A percentile compares a stretch with the other conserved stretches of the same genome.
Evolutionary conservation across 768 basidiomycete species (phyloP).

Genomic region (Russula brevipes): DNA sequence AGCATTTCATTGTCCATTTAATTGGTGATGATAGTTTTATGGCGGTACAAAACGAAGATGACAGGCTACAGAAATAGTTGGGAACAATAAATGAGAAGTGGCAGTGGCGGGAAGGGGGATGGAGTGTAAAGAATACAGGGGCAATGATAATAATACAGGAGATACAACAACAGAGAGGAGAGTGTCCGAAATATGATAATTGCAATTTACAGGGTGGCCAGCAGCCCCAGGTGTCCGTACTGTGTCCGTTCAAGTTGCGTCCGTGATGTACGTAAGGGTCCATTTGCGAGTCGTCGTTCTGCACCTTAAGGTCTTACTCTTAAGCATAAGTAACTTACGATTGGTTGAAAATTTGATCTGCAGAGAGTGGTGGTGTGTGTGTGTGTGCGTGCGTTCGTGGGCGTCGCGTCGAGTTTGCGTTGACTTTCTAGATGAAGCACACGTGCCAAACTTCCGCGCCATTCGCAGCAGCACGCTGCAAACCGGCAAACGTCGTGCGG

Average conservation of each 20-base stretch:
- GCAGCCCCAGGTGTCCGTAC: background rate
- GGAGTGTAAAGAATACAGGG: background rate
- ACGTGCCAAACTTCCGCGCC: conserved; percentile 20
- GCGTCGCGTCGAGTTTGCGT: background rate
- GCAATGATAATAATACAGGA: background rate
- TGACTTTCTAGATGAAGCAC: conserved; percentile 10
- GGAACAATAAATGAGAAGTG: background rate
- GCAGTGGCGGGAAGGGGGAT: background rate
- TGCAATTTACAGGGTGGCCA: background rate
- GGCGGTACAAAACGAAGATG: background rate
- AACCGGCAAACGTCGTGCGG: conserved; percentile 18
- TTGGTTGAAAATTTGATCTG: background rate
- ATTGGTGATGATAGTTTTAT: background rate
- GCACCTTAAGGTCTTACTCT: conserved; percentile 2
- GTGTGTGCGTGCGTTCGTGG: too few relatives aligned
- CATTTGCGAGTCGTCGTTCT: conserved; percentile 2
- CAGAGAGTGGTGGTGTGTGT: too few relatives aligned
- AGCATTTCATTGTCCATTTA: background rate
- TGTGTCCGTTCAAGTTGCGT: background rate
- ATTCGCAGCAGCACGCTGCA: conserved; percentile 20
- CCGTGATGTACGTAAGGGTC: conserved; percentile 1
- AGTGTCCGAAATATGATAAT: background rate
- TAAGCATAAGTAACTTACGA: conserved; percentile 7
- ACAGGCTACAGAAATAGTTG: conserved; percentile 2
- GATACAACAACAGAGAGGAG: background rate